Evolutionary conservation across 768 basidiomycete genomes (phyloP), one percentile per base, ranked within the genome.

Genomic region (Pisolithus orientalis): DNA sequence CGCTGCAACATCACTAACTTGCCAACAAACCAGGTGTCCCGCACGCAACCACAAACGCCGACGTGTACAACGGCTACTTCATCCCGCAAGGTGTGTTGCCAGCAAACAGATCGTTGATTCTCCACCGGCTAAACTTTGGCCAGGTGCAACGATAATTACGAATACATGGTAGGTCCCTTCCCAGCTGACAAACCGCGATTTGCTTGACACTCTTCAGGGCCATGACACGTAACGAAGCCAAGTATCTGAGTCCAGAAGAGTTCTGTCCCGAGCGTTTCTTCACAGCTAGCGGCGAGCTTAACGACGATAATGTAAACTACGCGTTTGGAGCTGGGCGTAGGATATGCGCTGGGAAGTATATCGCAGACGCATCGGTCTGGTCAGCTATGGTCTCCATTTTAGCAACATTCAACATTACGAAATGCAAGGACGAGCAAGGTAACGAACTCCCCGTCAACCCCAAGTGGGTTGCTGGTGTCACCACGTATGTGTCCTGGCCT

Each of bases 21-120:
- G 5, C 27, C 11, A 7, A 43, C 21, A 25, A 8, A 45, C 16
- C 49, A 65, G 70, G 65, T 14, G 46, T 72, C 21, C 67, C 72
- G 2, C 73, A 72, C 42, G 57, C 61, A 2, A 50, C 66, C 6
- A 73, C 72, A 1, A 60, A 62, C 24, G 68, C 73, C 42, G 77
- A 79, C 38, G 52, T 70, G 11, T 79, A 78, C 50, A 60, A 66
- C 29, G 73, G 75, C n/a, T 78, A 78, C 54, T 65, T 77, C 21
- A 84, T 85, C 48, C 83, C 83, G 1, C 71, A 74, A 60, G 83
- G 82, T 65, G 14, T 6, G 64, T 62, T 29, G 34, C 28, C 10
- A 3, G 8, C 16, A 8, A 7, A 27, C 8, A 17, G 10, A 32
- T 28, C 39, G 38, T 31, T 16, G n/a, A 43, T 10, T 43, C 14